Conservation (phyloP, 2,329 filamentous ascomycete species). For the Fusarium scirpi region DNA sequence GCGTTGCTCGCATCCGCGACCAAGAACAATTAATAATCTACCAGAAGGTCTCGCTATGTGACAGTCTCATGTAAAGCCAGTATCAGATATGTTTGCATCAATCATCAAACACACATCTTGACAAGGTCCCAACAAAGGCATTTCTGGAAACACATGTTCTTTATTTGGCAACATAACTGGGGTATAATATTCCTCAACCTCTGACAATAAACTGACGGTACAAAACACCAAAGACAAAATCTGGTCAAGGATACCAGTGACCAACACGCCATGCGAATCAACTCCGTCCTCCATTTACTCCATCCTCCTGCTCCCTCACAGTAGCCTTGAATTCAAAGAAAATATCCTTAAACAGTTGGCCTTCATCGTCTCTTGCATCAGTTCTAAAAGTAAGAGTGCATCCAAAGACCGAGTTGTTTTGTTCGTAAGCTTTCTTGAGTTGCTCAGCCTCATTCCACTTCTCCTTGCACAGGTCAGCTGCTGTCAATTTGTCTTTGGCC, state of each 20-base stretch:
- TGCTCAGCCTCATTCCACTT: background rate
- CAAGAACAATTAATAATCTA: accelerated
- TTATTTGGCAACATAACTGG: background rate
- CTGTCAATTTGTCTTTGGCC: too few relatives aligned
- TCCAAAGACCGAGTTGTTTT: background rate
- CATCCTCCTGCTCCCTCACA: background rate
- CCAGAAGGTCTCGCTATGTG: accelerated
- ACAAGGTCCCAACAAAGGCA: background rate
- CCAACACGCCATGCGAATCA: too few relatives aligned
- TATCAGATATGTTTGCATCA: background rate
- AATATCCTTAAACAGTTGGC: background rate
- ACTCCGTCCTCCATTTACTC: background rate
- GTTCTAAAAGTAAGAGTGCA: background rate
- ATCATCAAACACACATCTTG: background rate
- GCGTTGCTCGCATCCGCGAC: background rate
- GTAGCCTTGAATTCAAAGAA: background rate
- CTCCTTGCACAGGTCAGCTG: background rate
- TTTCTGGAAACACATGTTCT: background rate
- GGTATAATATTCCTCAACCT: background rate
- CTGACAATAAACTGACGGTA: too few relatives aligned
- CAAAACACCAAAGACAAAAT: too few relatives aligned
- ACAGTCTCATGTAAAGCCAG: background rate
- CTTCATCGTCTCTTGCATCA: background rate
- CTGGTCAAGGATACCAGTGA: too few relatives aligned
- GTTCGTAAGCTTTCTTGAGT: too few relatives aligned